A percentile compares a stretch with the other conserved stretches of the same genome.
phyloP scores from a whole-genome alignment of 2,329 filamentous ascomycete species.

The Pseudocercospora crystallina region DNA sequence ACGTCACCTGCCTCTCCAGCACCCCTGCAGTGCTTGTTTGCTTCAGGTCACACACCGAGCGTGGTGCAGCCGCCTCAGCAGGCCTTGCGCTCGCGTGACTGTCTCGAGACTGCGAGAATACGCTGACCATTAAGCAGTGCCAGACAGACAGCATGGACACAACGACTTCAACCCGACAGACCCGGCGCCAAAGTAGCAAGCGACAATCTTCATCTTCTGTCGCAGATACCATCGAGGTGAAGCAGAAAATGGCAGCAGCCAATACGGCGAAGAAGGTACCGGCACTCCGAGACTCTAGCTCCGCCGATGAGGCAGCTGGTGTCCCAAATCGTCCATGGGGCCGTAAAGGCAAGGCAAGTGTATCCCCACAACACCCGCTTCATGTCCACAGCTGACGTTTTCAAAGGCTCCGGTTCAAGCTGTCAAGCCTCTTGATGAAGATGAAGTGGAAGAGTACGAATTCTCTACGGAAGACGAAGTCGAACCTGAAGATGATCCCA shows the following conservation, averaged over 20 bases:
- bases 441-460: slow-evolving; percentile 29
- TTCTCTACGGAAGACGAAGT: slow-evolving; percentile 18
- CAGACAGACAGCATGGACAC: slow-evolving; percentile 2
- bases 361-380: neutral
- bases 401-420: slow-evolving; percentile 1
- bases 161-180: neutral
- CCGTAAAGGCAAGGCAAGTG: slow-evolving; percentile 14
- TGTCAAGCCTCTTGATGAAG: neutral
- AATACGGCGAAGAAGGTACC: neutral
- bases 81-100: too few relatives aligned
- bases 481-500: slow-evolving; percentile 16
- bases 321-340: slow-evolving; percentile 12
- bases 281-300: neutral
- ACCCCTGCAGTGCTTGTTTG: too few relatives aligned
- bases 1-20: too few relatives aligned
- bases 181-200: slow-evolving; percentile 5
- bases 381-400: neutral
- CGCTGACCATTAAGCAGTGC: neutral
- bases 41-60: too few relatives aligned
- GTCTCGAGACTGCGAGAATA: too few relatives aligned
- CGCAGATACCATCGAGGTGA: slow-evolving; percentile 19
- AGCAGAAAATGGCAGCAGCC: slow-evolving; percentile 16
- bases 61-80: too few relatives aligned
- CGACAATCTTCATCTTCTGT: slow-evolving; percentile 8
- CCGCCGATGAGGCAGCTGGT: neutral